Evolutionary conservation across 106 monocot species (phyloP).

Genomic region (Ottelia alismoides): DNA sequence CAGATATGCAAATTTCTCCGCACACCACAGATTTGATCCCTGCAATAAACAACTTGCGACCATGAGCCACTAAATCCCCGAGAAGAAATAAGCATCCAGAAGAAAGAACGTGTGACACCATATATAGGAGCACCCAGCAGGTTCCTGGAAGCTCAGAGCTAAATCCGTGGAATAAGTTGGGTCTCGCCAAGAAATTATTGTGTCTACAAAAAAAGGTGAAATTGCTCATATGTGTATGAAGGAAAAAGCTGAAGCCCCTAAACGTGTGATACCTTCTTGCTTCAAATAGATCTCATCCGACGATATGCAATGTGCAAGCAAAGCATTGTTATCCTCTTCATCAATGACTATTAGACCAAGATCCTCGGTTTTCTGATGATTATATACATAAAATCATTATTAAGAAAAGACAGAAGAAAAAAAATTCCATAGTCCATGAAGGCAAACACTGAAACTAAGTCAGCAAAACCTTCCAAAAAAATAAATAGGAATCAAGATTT

Average conservation of each 20-base stretch:
- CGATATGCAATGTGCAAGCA: conserved; percentile 77
- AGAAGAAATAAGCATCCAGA: no score
- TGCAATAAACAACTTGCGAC: no score
- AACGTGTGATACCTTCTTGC: conserved; percentile 60
- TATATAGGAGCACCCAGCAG: conserved; percentile 87
- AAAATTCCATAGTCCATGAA: no score
- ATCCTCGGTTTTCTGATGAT: conserved; percentile 54
- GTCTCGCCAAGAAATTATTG: conserved; percentile 97
- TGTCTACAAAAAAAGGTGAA: conserved; percentile 68
- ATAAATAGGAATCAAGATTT: no score
- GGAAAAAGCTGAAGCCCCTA: no score
- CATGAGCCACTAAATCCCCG: no score
- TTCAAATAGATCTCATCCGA: conserved; percentile 77
- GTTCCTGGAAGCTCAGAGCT: conserved; percentile 94
- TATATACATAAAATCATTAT: no score
- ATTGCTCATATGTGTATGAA: no score
- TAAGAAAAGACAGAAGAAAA: no score
- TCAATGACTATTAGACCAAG: conserved; percentile 82
- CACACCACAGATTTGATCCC: conserved; percentile 77
- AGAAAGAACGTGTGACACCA: no score
- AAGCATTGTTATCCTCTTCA: conserved; percentile 78
- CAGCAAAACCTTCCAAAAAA: no score
- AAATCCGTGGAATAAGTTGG: conserved; percentile 59
- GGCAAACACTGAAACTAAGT: no score
- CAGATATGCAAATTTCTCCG: conserved; percentile 74